Evolutionary conservation across 2,329 filamentous ascomycete species (phyloP).

Genomic region (Fusarium dlaminii): DNA sequence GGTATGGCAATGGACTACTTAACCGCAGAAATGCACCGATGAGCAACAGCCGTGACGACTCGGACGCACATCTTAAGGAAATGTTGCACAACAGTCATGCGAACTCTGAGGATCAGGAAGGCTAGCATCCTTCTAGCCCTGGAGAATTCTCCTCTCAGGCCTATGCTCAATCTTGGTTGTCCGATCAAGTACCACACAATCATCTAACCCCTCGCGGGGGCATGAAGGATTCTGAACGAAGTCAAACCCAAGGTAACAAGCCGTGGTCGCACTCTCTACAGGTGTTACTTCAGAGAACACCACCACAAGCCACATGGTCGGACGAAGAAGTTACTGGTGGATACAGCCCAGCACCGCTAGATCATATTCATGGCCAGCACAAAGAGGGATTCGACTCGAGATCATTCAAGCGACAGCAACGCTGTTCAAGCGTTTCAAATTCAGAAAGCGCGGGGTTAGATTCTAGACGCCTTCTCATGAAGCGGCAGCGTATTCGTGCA

Average conservation of each 20-base stretch:
- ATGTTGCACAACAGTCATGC: slow-evolving; percentile 13
- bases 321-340: not conserved
- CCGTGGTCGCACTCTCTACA: slow-evolving; percentile 33
- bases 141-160: not conserved
- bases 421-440: slow-evolving; percentile 4
- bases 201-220: not conserved
- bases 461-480: slow-evolving; percentile 34
- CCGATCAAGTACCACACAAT: not conserved
- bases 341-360: not conserved
- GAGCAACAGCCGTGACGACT: slow-evolving; percentile 19
- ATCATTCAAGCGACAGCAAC: slow-evolving; percentile 10
- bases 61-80: slow-evolving; percentile 19
- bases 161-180: not conserved
- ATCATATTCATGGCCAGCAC: not conserved
- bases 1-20: slow-evolving; percentile 12
- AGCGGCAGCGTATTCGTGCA: slow-evolving; percentile 25
- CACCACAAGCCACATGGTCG: slow-evolving; percentile 7
- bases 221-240: not conserved
- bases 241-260: not conserved
- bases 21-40: slow-evolving; percentile 6
- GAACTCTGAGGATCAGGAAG: slow-evolving; percentile 30
- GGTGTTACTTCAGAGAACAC: slow-evolving; percentile 28
- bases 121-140: slow-evolving; percentile 30
- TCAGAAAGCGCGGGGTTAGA: slow-evolving; percentile 16
- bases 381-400: not conserved